Evolutionary conservation across 495 filamentous ascomycete genomes (phyloP).

Genomic region (Penicillium pancosmium): DNA sequence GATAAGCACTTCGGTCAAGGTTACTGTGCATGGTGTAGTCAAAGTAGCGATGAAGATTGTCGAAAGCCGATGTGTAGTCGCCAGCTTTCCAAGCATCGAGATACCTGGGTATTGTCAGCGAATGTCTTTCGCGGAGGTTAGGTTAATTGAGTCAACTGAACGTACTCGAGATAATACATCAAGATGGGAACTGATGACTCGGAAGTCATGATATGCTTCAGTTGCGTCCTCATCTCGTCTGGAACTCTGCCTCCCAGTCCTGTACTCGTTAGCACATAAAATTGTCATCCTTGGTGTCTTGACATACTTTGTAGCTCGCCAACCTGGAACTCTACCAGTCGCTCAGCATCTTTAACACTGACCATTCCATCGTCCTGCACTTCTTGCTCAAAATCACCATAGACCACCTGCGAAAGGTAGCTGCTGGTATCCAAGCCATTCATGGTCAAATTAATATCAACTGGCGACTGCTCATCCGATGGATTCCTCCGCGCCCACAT

Average conservation of each 20-base stretch:
- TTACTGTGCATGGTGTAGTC: conserved; percentile 91
- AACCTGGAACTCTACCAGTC: conserved; percentile 83
- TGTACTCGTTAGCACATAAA: conserved; percentile 36
- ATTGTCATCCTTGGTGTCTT: background rate
- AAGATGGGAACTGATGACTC: conserved; percentile 70
- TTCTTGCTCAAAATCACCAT: conserved; percentile 60
- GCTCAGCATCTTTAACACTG: conserved; percentile 83
- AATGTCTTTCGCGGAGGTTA: background rate
- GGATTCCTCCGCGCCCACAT: conserved; percentile 73
- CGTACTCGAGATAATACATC: conserved; percentile 75
- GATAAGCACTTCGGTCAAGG: conserved; percentile 82
- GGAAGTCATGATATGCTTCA: conserved; percentile 66
- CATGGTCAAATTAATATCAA: conserved; percentile 65
- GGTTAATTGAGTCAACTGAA: background rate
- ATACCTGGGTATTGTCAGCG: conserved; percentile 54
- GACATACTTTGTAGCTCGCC: conserved; percentile 78
- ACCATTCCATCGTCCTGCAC: conserved; percentile 47
- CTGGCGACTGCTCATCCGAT: conserved; percentile 59
- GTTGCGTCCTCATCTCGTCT: conserved; percentile 63
- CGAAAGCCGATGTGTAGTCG: conserved; percentile 86
- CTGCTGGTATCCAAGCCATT: conserved; percentile 40
- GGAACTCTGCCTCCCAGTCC: conserved; percentile 71
- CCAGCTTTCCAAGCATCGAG: conserved; percentile 90
- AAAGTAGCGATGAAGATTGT: conserved; percentile 92
- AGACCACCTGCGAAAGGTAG: conserved; percentile 60